phyloP scores from a whole-genome alignment of 208 protist species.

The Leishmania braziliensis region DNA sequence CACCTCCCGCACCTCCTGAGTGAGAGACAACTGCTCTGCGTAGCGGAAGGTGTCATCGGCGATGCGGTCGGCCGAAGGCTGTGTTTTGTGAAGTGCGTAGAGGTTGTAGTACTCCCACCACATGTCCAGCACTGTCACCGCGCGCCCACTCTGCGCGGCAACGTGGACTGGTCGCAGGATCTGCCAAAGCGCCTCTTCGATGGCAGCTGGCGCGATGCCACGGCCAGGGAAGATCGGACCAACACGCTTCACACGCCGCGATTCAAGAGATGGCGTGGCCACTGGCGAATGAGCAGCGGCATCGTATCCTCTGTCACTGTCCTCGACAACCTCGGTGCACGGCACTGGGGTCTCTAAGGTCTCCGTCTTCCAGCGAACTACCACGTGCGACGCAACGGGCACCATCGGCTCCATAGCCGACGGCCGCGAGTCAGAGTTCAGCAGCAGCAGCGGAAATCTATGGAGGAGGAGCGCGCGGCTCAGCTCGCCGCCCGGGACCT shows the following conservation, averaged over 20 bases:
- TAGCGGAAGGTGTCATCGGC: slow-evolving; percentile 27
- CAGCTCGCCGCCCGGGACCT: slow-evolving; percentile 41
- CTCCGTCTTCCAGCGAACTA: slow-evolving; percentile 26
- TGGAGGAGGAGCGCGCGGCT: slow-evolving; percentile 35
- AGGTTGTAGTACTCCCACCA: slow-evolving; percentile 74
- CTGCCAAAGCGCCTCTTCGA: slow-evolving; percentile 43
- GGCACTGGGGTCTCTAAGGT: not conserved
- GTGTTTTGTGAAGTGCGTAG: slow-evolving; percentile 70
- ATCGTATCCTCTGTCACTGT: not conserved
- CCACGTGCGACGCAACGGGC: slow-evolving; percentile 20
- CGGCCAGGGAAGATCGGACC: slow-evolving; percentile 49
- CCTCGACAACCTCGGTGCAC: slow-evolving; percentile 6
- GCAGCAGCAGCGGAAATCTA: slow-evolving; percentile 26
- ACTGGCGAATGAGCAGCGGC: not conserved
- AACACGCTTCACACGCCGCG: slow-evolving; percentile 10
- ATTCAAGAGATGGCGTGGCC: not conserved
- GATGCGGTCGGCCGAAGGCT: slow-evolving; percentile 48
- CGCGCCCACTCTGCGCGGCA: not conserved
- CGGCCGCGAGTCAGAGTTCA: slow-evolving; percentile 27
- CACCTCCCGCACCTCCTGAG: slow-evolving; percentile 48
- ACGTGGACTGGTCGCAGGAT: slow-evolving; percentile 37
- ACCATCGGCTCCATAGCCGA: not conserved
- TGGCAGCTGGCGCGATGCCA: slow-evolving; percentile 16
- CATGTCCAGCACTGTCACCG: slow-evolving; percentile 59
- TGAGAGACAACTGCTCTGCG: slow-evolving; percentile 33